phyloP scores from a whole-genome alignment of 805 yeast genomes.

The Candida peoriensis region DNA sequence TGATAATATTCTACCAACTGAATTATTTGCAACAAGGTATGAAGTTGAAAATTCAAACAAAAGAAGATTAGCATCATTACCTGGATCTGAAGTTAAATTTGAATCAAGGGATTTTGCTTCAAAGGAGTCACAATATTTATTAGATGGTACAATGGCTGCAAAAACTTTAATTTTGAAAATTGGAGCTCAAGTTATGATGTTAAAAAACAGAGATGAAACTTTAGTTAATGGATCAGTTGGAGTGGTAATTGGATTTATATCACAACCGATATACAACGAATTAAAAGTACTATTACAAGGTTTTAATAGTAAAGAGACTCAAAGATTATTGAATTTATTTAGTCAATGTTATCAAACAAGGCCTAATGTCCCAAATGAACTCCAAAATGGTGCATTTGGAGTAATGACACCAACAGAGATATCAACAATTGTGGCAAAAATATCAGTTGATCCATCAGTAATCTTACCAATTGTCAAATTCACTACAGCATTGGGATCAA shows the following conservation, averaged over 20 bases:
- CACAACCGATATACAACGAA: constrained; percentile 20
- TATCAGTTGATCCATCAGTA: constrained; percentile 16
- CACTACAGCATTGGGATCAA: constrained; percentile 23
- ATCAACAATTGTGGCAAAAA: too few relatives aligned
- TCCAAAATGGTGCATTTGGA: constrained; percentile 22
- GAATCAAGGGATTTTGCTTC: constrained; percentile 38
- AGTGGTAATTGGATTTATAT: constrained; percentile 42
- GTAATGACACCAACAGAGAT: too few relatives aligned
- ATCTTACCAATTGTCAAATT: constrained; percentile 30
- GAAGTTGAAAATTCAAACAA: constrained; percentile 81
- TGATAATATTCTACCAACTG: constrained; percentile 86
- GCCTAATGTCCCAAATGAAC: constrained; percentile 23
- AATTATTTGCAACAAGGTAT: constrained; percentile 75
- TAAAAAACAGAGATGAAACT: constrained; percentile 70
- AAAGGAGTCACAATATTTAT: constrained; percentile 19
- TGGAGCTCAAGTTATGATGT: constrained; percentile 92
- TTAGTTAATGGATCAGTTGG: constrained; percentile 94
- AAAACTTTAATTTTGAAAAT: constrained; percentile 58
- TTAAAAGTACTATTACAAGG: too few relatives aligned
- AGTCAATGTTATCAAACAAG: constrained; percentile 25
- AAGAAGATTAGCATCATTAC: constrained; percentile 42
- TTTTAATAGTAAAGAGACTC: too few relatives aligned
- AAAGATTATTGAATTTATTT: constrained; percentile 27
- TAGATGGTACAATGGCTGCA: constrained; percentile 72
- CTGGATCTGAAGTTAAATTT: constrained; percentile 42